phyloP scores from a whole-genome alignment of 805 yeast genomes.

The Maudiozyma serrabonitensis region DNA sequence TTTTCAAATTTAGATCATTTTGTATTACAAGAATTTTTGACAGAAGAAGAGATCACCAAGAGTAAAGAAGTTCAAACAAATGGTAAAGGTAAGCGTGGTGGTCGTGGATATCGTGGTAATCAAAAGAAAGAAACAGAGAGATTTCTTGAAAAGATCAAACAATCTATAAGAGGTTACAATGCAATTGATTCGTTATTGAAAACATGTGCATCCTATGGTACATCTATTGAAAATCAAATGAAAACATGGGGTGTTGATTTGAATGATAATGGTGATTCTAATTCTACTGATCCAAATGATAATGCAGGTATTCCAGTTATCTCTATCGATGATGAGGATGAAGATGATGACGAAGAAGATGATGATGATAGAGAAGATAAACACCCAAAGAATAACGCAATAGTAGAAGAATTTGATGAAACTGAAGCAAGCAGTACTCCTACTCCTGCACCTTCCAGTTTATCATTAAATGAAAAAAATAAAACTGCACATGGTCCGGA shows the following conservation, averaged over 20 bases:
- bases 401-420: constrained; percentile 26
- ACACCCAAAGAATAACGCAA: constrained; percentile 20
- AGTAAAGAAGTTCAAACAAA: constrained; percentile 19
- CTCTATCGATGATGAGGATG: constrained; percentile 18
- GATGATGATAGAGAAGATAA: constrained; percentile 21
- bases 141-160: constrained; percentile 58
- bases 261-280: constrained; percentile 33
- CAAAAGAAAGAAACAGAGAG: constrained; percentile 60
- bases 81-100: constrained; percentile 7
- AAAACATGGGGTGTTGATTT: constrained; percentile 81
- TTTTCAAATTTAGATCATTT: constrained; percentile 50
- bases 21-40: constrained; percentile 44
- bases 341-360: constrained; percentile 9
- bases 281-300: constrained; percentile 7
- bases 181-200: constrained; percentile 91
- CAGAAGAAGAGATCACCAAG: constrained; percentile 23
- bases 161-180: constrained; percentile 74
- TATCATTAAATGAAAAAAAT: neutral
- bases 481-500: neutral
- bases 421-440: constrained; percentile 17
- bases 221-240: constrained; percentile 60
- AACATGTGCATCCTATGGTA: constrained; percentile 72
- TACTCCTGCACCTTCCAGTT: constrained; percentile 9
- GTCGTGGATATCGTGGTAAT: constrained; percentile 31
- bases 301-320: constrained; percentile 10